These are phyloP conservation scores for Chlorella sp. DNA, from an alignment of 139 green algal species.

Conservation along the genomic window DNA sequence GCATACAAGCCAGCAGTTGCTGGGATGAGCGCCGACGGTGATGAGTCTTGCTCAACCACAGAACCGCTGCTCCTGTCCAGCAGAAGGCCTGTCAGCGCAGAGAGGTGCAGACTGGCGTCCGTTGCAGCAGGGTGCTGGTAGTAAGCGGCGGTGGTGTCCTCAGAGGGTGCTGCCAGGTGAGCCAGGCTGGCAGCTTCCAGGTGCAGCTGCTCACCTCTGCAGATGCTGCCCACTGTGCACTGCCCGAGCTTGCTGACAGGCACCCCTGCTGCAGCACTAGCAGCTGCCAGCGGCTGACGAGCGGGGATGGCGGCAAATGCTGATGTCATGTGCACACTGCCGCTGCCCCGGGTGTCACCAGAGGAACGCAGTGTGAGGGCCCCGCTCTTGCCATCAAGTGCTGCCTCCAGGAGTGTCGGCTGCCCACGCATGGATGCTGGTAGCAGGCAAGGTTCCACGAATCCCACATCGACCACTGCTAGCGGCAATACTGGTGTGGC, in stretches of 20 bases:
- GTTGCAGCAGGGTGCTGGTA: constrained; percentile 9
- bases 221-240: not conserved
- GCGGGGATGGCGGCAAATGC: not conserved
- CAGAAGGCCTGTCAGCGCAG: not conserved
- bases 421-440: not conserved
- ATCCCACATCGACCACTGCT: not conserved
- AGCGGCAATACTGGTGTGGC: not conserved
- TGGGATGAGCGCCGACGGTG: not conserved
- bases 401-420: not conserved
- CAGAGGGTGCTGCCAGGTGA: not conserved
- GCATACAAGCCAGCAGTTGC: not conserved
- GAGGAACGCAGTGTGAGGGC: not conserved
- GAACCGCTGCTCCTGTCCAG: not conserved
- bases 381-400: not conserved
- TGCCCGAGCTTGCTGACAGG: not conserved
- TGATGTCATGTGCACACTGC: not conserved
- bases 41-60: not conserved
- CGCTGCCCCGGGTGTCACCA: not conserved
- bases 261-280: not conserved
- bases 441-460: constrained; percentile 27
- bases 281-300: not conserved
- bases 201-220: not conserved
- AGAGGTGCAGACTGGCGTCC: constrained; percentile 25
- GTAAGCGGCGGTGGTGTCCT: constrained; percentile 8
- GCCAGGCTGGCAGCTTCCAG: not conserved